phyloP scores from a whole-genome alignment of 2,329 filamentous ascomycete genomes.

The Helicocarpus griseus region DNA sequence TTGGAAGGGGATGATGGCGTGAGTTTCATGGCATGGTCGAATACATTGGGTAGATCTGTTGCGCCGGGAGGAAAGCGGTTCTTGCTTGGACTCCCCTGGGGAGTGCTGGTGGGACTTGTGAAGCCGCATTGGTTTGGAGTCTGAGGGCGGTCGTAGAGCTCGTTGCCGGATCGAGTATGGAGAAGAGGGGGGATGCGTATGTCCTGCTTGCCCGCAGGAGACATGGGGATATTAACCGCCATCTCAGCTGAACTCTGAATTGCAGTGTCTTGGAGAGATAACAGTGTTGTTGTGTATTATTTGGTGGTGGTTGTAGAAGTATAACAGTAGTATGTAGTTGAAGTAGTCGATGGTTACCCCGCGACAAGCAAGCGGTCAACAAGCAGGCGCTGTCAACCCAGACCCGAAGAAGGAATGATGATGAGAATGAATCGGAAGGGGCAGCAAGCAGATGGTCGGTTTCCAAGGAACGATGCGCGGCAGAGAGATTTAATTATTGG shows the following conservation, averaged over 20 bases:
- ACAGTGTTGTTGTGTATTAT: neutral
- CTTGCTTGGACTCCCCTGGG: slow-evolving; percentile 44
- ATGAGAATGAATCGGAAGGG: neutral
- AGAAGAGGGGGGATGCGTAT: slow-evolving; percentile 36
- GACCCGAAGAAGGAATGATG: neutral
- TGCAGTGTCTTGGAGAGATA: neutral
- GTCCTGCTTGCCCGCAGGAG: slow-evolving; percentile 24
- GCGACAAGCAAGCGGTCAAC: neutral
- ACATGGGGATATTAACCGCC: slow-evolving; percentile 25
- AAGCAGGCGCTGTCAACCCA: neutral
- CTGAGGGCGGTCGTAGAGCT: slow-evolving; percentile 37
- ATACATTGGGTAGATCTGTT: slow-evolving; percentile 39
- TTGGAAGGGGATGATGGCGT: slow-evolving; percentile 37
- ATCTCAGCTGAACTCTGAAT: slow-evolving; percentile 14
- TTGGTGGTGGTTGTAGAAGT: neutral
- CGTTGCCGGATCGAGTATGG: slow-evolving; percentile 40
- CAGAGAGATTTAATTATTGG: too few relatives aligned
- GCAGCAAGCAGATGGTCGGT: neutral
- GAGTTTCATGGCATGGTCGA: slow-evolving; percentile 42
- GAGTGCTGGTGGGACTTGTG: slow-evolving; percentile 39
- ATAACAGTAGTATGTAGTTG: too few relatives aligned
- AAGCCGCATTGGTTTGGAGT: slow-evolving; percentile 37
- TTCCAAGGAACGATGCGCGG: too few relatives aligned
- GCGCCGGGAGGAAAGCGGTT: slow-evolving; percentile 38
- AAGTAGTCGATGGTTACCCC: neutral